Percentiles rank a stretch among this genome's conserved stretches.
Conservation (phyloP, 768 basidiomycete species). For the Phylloporus sp. region DNA sequence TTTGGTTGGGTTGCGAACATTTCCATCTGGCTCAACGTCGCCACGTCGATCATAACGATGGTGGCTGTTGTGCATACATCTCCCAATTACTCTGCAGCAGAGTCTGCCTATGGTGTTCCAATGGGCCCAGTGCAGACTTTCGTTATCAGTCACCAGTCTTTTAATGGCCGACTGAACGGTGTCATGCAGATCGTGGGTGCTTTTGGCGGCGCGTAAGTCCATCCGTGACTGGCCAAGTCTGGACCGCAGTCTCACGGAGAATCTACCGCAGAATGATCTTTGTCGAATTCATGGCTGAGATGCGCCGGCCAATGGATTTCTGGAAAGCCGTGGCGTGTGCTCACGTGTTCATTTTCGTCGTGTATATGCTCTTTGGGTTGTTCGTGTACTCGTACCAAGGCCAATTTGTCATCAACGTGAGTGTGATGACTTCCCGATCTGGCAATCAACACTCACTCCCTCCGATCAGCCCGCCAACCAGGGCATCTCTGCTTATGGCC, state of each 20-base stretch:
- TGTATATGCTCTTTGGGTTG: constrained; percentile 54
- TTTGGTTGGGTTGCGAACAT: constrained; percentile 49
- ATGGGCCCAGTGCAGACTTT: constrained; percentile 14
- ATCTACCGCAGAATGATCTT: constrained; percentile 33
- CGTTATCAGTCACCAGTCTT: constrained; percentile 16
- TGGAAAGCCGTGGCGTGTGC: constrained; percentile 61
- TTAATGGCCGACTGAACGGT: constrained; percentile 45
- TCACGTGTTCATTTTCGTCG: constrained; percentile 48
- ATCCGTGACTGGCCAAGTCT: neutral
- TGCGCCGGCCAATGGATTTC: constrained; percentile 64
- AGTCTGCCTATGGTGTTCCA: constrained; percentile 26
- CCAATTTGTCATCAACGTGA: constrained; percentile 42
- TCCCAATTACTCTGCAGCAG: constrained; percentile 50
- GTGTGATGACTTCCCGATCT: neutral
- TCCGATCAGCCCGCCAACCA: constrained; percentile 28
- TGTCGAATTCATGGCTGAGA: constrained; percentile 51
- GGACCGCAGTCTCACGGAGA: constrained; percentile 16
- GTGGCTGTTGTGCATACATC: constrained; percentile 50
- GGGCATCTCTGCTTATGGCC: constrained; percentile 28
- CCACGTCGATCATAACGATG: constrained; percentile 60
- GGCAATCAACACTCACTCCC: neutral
- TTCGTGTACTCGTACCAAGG: constrained; percentile 58
- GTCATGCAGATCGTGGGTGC: constrained; percentile 65
- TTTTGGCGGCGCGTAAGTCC: constrained; percentile 42
- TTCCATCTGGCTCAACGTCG: constrained; percentile 50